These are phyloP conservation scores for Chytriomyces sp. DNA, from an alignment of 192 early-diverging fungal species.

Conservation along the genomic window DNA sequence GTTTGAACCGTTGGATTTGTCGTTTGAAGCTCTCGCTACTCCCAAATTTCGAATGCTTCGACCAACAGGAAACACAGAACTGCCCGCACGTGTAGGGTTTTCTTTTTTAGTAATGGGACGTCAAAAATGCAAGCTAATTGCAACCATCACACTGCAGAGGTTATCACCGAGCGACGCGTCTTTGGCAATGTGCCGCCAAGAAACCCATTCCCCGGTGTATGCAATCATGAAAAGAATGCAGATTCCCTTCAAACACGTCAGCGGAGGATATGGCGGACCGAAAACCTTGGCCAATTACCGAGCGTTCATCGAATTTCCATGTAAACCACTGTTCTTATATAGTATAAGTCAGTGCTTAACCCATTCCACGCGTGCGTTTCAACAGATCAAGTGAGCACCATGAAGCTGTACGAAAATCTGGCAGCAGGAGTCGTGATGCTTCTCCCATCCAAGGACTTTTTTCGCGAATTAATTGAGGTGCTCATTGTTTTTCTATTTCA, in stretches of 20 bases:
- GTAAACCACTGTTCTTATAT: background rate
- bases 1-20: slow-evolving; percentile 30
- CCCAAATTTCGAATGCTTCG: slow-evolving; percentile 19
- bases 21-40: slow-evolving; percentile 16
- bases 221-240: slow-evolving; percentile 27
- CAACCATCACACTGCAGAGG: background rate
- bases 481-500: no score
- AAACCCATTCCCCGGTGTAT: slow-evolving; percentile 10
- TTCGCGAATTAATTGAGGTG: slow-evolving; percentile 26
- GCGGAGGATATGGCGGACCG: slow-evolving; percentile 33
- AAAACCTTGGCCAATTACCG: slow-evolving; percentile 28
- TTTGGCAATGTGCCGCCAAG: slow-evolving; percentile 22
- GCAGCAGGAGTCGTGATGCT: slow-evolving; percentile 30
- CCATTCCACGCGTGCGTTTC: no score
- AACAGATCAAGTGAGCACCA: slow-evolving; percentile 23
- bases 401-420: slow-evolving; percentile 36
- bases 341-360: background rate
- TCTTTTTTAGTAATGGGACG: background rate
- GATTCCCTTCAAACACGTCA: slow-evolving; percentile 31
- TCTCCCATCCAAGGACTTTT: slow-evolving; percentile 31
- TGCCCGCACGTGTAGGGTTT: slow-evolving; percentile 18
- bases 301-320: slow-evolving; percentile 33
- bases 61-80: slow-evolving; percentile 4
- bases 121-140: background rate
- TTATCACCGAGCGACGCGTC: slow-evolving; percentile 3